Percentiles rank a stretch among this genome's conserved stretches.
Conservation (phyloP, 768 basidiomycete genomes). For the Phanerodontia chrysosporium region DNA sequence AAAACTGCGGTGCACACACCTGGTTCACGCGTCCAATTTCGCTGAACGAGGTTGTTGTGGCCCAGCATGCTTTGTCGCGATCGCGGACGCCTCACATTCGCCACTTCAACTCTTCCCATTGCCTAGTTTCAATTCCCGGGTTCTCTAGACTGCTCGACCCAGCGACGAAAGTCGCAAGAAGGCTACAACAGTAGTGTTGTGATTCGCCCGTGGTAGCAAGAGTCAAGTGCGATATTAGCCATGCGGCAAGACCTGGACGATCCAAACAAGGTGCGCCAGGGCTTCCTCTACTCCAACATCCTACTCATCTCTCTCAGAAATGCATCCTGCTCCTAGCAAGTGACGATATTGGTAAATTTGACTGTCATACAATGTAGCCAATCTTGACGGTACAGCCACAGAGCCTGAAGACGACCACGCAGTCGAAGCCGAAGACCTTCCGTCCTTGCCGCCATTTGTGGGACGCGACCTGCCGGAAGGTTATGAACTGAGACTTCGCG, state of each 20-base stretch:
- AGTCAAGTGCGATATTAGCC: neutral
- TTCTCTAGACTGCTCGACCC: too few species aligned
- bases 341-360: neutral
- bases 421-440: neutral
- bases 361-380: too few species aligned
- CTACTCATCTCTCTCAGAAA: conserved; percentile 11
- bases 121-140: too few species aligned
- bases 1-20: too few species aligned
- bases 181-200: too few species aligned
- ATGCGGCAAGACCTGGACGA: conserved; percentile 16
- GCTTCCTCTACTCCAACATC: neutral
- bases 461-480: conserved; percentile 13
- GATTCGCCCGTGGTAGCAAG: neutral
- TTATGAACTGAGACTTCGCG: conserved; percentile 40
- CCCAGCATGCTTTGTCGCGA: neutral
- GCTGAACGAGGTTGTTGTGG: too few species aligned
- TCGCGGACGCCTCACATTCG: too few species aligned
- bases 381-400: neutral
- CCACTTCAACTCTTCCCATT: too few species aligned
- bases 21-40: too few species aligned
- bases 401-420: neutral
- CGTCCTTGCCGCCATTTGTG: neutral
- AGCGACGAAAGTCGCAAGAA: too few species aligned
- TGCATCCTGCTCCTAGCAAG: conserved; percentile 20
- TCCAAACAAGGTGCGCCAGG: conserved; percentile 16